These are phyloP conservation scores for Arthrinium phaeospermum DNA, from an alignment of 2,329 filamentous ascomycete genomes.

Conservation along the genomic window DNA sequence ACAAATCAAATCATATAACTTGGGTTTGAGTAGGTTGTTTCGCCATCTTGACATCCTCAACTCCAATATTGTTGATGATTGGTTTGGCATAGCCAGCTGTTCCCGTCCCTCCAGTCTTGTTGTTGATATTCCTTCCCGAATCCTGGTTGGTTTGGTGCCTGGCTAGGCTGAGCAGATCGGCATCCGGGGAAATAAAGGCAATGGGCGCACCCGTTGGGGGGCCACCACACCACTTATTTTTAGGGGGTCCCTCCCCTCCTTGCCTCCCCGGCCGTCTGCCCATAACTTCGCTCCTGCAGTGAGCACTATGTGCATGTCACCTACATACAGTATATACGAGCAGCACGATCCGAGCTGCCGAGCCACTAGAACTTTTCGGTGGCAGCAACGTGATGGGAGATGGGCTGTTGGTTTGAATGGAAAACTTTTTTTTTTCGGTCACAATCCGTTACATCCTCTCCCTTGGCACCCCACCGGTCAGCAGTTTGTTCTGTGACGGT, in stretches of 20 bases:
- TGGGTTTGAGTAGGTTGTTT: not conserved
- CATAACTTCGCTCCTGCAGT: constrained; percentile 1
- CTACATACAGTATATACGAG: not conserved
- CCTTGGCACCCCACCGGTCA: not conserved
- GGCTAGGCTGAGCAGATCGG: not conserved
- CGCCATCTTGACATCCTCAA: not conserved
- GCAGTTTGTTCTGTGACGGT: not conserved
- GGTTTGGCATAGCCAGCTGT: not conserved
- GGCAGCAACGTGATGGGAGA: not conserved
- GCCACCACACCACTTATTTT: not conserved
- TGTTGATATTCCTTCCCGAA: not conserved
- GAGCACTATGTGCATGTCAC: not conserved
- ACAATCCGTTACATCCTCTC: not conserved
- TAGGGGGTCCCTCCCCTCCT: not conserved
- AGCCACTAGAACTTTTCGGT: not conserved
- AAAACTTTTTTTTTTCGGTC: not conserved
- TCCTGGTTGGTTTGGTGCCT: constrained; percentile 1
- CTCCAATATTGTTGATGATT: not conserved
- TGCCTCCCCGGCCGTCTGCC: not conserved
- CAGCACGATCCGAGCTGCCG: not conserved
- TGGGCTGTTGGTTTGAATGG: not conserved
- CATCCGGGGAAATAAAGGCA: not conserved
- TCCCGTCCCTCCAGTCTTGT: not conserved
- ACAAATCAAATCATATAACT: not conserved
- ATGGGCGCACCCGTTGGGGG: not conserved